These are phyloP conservation scores for Avena insularis DNA, from an alignment of 176 grass and related monocot species.

Conservation along the genomic window DNA sequence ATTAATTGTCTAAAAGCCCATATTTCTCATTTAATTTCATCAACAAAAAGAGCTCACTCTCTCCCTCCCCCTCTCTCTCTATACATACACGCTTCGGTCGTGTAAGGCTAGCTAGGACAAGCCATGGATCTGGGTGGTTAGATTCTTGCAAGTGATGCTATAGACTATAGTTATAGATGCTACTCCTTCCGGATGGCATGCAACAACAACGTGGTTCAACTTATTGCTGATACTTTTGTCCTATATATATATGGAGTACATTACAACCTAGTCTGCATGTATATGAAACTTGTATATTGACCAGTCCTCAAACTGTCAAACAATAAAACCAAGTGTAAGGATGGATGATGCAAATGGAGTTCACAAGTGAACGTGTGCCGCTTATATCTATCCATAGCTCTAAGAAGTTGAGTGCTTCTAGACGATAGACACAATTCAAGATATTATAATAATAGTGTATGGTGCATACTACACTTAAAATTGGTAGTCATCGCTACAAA, in stretches of 20 bases:
- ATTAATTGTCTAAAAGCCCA: background rate
- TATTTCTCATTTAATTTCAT: background rate
- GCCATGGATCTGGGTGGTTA: background rate
- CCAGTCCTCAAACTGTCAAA: background rate
- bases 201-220: background rate
- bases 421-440: background rate
- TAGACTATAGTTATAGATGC: background rate
- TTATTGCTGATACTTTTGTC: background rate
- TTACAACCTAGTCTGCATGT: background rate
- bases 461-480: no score
- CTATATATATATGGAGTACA: background rate
- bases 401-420: no score
- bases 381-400: no score
- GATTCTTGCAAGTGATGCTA: background rate
- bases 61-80: background rate
- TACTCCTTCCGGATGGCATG: background rate
- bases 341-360: background rate
- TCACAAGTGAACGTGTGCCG: no score
- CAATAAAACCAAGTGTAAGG: background rate
- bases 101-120: background rate
- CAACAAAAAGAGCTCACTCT: background rate
- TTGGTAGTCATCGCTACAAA: no score
- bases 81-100: background rate
- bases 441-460: no score
- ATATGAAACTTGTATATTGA: slow-evolving; percentile 21